phyloP scores from a whole-genome alignment of 2,329 filamentous ascomycete genomes.

The Xylaria sp. region DNA sequence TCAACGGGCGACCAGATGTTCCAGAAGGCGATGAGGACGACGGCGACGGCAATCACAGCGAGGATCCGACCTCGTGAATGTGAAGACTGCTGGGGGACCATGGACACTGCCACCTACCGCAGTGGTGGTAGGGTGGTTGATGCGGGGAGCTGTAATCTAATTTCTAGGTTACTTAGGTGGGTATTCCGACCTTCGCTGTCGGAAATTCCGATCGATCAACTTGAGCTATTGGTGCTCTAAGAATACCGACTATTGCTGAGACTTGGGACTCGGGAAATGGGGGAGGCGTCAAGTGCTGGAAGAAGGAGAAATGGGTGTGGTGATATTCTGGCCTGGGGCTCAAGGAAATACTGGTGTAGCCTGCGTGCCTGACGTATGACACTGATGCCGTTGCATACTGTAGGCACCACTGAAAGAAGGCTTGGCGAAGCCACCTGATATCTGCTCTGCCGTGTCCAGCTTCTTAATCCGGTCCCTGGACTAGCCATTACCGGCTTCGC shows the following conservation, averaged over 20 bases:
- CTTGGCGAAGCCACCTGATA: constrained; percentile 24
- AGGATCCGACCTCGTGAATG: constrained; percentile 22
- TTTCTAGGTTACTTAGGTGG: background rate
- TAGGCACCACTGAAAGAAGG: constrained; percentile 18
- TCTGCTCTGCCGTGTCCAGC: constrained; percentile 9
- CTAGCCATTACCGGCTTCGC: background rate
- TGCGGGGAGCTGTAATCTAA: constrained; percentile 8
- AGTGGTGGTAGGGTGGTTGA: background rate
- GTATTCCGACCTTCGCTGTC: background rate
- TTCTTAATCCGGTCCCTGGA: constrained; percentile 19
- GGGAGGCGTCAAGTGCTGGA: background rate
- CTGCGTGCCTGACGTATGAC: constrained; percentile 4
- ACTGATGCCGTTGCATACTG: background rate
- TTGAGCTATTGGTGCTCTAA: background rate
- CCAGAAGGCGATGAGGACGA: constrained; percentile 26
- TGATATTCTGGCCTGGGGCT: background rate
- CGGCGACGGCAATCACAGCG: constrained; percentile 21
- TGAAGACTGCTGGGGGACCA: constrained; percentile 25
- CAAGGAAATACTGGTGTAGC: background rate
- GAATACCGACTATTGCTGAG: background rate
- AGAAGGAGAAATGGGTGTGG: background rate
- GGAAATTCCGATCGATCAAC: background rate
- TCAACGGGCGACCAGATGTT: constrained; percentile 16
- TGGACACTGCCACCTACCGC: constrained; percentile 13
- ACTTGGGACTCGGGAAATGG: background rate